phyloP scores from a whole-genome alignment of 805 yeast species.

The Diddensiella santjacobensis region DNA sequence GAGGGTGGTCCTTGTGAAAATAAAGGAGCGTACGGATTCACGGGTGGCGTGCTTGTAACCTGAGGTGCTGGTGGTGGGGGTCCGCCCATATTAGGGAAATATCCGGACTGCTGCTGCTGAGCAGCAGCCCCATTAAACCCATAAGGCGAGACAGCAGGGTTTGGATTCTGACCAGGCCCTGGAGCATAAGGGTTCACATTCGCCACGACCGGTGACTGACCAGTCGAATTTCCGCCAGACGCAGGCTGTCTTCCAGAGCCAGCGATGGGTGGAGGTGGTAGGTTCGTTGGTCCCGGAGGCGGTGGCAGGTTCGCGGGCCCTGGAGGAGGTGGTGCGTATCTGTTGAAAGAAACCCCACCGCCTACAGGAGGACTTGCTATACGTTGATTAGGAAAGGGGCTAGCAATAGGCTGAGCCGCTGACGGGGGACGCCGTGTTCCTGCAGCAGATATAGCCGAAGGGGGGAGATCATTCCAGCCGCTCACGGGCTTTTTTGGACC shows the following conservation, averaged over 20 bases:
- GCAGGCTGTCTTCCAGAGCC: not conserved
- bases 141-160: not conserved
- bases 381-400: constrained; percentile 24
- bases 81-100: not conserved
- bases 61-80: constrained; percentile 8
- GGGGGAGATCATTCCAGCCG: constrained; percentile 32
- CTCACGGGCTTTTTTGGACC: constrained; percentile 23
- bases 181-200: constrained; percentile 12
- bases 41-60: constrained; percentile 19
- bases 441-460: constrained; percentile 22
- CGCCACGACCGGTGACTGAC: constrained; percentile 1
- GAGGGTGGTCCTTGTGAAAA: not conserved
- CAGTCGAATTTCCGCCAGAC: not conserved
- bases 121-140: not conserved
- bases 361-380: constrained; percentile 35
- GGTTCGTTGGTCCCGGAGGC: constrained; percentile 21
- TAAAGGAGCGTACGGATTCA: constrained; percentile 25
- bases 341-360: constrained; percentile 26
- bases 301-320: constrained; percentile 21
- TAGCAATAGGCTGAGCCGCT: constrained; percentile 23
- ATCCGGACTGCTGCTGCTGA: constrained; percentile 1
- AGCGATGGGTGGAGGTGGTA: constrained; percentile 24
- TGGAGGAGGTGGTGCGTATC: constrained; percentile 22
- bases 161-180: not conserved
- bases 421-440: constrained; percentile 27